Base-by-base conservation (phyloP, 257 asterid species). In the Galeopsis tetrahit region DNA sequence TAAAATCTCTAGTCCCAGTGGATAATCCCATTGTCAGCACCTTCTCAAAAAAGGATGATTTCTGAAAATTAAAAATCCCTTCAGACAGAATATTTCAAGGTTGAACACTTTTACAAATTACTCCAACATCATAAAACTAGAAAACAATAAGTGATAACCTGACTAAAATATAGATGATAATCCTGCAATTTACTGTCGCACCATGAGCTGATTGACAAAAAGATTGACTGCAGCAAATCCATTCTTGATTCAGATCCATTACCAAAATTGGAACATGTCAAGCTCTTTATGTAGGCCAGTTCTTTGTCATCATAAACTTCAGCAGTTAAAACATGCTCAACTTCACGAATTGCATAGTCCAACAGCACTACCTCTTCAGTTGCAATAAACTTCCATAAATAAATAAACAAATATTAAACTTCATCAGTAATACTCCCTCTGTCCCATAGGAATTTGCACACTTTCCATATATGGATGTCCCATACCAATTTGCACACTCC, bases 181-280 rank as follows among this genome's bases (percentile, higher is more conserved):
- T 94, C 93, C 82, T 81, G 92, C 85, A 94, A 81, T 83, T 84
- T 89, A 75, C 69, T 73, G 82, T 94, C 96, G 44, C 96, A 89
- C 99, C 99, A 94, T 52, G 84, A 80, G 83, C 91, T 74, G 72
- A 91, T 90, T 71, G 99, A 89, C 62, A 71, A 58, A 75, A 86
- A 78, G 65, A 90, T 85, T 63, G 97, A 87, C 64, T 87, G 92
- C 70, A 87, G 74, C 80, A 91, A 71, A 82, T 79, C 80, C 71
- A 79, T 78, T 84, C 83, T 82, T 62, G 66, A 77, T 79, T 87
- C 88, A 75, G 74, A 51, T 72, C 77, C 93, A 72, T 64, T 73
- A 72, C 66, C 77, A 76, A 48, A 17, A 52, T 84, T 21, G 35
- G 63, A 81, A 84, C 99, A 91, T 36, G 72, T 43, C 87, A 94